Evolutionary conservation across 805 yeast species (phyloP).

Genomic region (Spathaspora gorwiae): DNA sequence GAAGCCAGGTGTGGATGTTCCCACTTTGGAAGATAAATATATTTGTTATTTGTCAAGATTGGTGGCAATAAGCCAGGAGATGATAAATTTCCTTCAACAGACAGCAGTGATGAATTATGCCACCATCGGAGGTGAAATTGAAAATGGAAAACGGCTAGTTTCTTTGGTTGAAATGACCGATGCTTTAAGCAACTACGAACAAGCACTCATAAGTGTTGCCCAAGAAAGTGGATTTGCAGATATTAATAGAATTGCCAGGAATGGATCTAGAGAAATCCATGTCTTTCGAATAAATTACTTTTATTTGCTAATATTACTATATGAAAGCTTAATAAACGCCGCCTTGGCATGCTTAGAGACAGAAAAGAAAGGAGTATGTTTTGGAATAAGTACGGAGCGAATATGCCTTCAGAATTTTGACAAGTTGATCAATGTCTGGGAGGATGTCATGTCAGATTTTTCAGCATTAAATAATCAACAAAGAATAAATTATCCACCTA

Average conservation of each 20-base stretch:
- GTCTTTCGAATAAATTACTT: conserved; percentile 44
- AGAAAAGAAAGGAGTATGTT: not conserved
- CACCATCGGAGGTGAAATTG: not conserved
- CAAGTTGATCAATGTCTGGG: conserved; percentile 42
- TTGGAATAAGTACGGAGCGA: conserved; percentile 16
- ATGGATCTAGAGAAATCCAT: conserved; percentile 31
- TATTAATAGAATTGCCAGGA: conserved; percentile 9
- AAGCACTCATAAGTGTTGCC: conserved; percentile 34
- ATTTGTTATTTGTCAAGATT: conserved; percentile 42
- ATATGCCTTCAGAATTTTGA: conserved; percentile 35
- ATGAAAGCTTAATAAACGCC: conserved; percentile 48
- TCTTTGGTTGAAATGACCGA: conserved; percentile 11
- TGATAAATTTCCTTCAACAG: conserved; percentile 31
- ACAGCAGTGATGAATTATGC: not conserved
- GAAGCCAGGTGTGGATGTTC: conserved; percentile 9
- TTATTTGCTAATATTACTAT: conserved; percentile 47
- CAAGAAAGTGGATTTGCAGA: conserved; percentile 35
- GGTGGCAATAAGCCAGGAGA: conserved; percentile 48
- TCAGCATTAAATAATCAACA: conserved; percentile 32
- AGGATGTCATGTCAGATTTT: conserved; percentile 44
- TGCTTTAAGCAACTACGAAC: conserved; percentile 37
- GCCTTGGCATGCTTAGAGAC: conserved; percentile 9
- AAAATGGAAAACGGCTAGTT: not conserved
- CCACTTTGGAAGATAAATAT: conserved; percentile 36
- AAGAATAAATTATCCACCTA: conserved; percentile 43